Evolutionary conservation across 192 early-diverging fungal genomes (phyloP).

Genomic region (Gonapodya sp.): DNA sequence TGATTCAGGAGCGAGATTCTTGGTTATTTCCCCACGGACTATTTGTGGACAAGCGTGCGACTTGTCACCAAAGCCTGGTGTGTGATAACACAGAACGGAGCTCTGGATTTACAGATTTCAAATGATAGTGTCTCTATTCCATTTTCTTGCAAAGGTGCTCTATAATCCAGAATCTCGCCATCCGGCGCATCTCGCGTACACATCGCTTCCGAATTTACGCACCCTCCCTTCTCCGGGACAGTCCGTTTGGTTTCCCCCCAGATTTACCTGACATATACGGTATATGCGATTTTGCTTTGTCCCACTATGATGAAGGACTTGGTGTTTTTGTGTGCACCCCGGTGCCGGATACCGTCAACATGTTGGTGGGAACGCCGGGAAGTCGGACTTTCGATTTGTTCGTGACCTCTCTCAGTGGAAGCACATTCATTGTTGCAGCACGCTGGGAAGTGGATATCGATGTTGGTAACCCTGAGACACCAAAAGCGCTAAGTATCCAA

Average conservation of each 20-base stretch:
- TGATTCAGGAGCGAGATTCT: too few relatives aligned
- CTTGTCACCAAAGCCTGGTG: too few relatives aligned
- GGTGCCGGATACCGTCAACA: not conserved
- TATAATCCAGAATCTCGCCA: not conserved
- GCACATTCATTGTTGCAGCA: not conserved
- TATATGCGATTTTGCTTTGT: not conserved
- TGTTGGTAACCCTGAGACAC: not conserved
- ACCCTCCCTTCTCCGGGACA: not conserved
- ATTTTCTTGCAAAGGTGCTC: too few relatives aligned
- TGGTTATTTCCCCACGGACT: too few relatives aligned
- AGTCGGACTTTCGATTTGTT: not conserved
- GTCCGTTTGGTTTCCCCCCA: not conserved
- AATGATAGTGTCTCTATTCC: too few relatives aligned
- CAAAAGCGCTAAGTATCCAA: not conserved
- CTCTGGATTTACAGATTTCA: too few relatives aligned
- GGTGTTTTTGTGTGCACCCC: not conserved
- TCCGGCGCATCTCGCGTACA: not conserved
- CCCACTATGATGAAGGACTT: not conserved
- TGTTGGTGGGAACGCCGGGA: not conserved
- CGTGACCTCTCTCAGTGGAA: not conserved
- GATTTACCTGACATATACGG: not conserved
- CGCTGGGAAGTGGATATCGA: not conserved
- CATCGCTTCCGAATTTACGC: not conserved
- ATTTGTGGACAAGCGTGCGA: too few relatives aligned
- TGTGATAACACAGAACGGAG: too few relatives aligned